Base-by-base conservation (phyloP, 371 early-diverging fungal genomes). In the Phascolomyces articulosus region DNA sequence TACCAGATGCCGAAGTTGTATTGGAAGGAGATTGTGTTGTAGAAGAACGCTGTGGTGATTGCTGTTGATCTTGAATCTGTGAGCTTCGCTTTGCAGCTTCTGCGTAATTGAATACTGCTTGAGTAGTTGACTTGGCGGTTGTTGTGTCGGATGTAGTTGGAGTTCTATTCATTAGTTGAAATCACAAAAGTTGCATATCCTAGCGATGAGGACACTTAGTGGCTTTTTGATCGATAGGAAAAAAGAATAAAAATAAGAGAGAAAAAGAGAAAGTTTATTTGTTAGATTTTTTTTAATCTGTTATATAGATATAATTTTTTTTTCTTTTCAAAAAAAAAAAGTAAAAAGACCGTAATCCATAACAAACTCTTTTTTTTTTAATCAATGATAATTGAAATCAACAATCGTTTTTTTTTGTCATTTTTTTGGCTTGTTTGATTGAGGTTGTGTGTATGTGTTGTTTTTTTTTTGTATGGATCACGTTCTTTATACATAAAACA, bases 101-200 rank as follows among this genome's bases (percentile, higher is more conserved):
- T 70, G 78, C 78, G 75, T 78, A 74, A 55, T 78, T 74, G 71
- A 71, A 78, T 66, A 74, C 78, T 72, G 68, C 63, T 74, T 72
- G 68, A 44, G 64, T 51, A 67, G 68, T 67, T 58, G 72, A 65
- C 66, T 67, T 68, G 48, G 71, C 71, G 71, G 71, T 71, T 28
- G 66, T 63, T 55, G 68, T 66, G 57, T 71, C 72, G 73, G 62
- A 69, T 66, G 70, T 67, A 49, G 67, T 77, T 49, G 70, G 72
- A 59, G 73, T 69, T 69, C 71, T 73, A 70, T 77, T 77, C 77
- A 77, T 77, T 73, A 77, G 77, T 77, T 77, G 69, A 71, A 63
- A 48, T 64, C 66, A 49, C 51, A 76, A 76, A 66, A 56, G 63
- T 49, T 71, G 71, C 77, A 77, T 77, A 77, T 71, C 73, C 77